Evolutionary conservation across 257 asterid genomes (phyloP).

Genomic region (Primulina tabacum): DNA sequence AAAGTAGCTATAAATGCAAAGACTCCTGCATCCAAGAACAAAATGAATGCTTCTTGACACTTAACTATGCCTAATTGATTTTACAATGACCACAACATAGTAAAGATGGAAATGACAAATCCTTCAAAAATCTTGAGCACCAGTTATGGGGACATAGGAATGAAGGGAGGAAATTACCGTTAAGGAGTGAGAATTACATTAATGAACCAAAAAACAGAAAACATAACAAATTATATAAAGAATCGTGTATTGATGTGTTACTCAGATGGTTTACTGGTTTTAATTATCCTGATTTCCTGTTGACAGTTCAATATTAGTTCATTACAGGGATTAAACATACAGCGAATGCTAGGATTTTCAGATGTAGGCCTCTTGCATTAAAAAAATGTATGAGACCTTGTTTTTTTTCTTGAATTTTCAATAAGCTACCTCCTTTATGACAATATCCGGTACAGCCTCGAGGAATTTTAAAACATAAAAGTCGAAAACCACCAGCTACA

Average conservation of each 20-base stretch:
- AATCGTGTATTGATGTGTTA: too few species aligned
- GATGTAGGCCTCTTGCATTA: neutral
- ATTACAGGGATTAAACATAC: too few species aligned
- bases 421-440: neutral
- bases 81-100: constrained; percentile 11
- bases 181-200: neutral
- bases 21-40: constrained; percentile 11
- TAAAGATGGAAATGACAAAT: neutral
- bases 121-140: neutral
- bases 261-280: too few species aligned
- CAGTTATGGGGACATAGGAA: neutral
- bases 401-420: constrained; percentile 4
- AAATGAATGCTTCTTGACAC: constrained; percentile 5
- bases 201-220: neutral
- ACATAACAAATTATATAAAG: too few species aligned
- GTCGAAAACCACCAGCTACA: neutral
- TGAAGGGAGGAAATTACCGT: neutral
- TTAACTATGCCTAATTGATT: constrained; percentile 15
- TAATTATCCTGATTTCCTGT: too few species aligned
- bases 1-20: constrained; percentile 16
- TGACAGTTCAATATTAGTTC: neutral
- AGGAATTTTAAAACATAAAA: constrained; percentile 15
- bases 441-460: neutral
- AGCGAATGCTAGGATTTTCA: neutral
- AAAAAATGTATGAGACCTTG: neutral